Conservation (phyloP, 371 early-diverging fungal species). For the Fennellomyces sp. region DNA sequence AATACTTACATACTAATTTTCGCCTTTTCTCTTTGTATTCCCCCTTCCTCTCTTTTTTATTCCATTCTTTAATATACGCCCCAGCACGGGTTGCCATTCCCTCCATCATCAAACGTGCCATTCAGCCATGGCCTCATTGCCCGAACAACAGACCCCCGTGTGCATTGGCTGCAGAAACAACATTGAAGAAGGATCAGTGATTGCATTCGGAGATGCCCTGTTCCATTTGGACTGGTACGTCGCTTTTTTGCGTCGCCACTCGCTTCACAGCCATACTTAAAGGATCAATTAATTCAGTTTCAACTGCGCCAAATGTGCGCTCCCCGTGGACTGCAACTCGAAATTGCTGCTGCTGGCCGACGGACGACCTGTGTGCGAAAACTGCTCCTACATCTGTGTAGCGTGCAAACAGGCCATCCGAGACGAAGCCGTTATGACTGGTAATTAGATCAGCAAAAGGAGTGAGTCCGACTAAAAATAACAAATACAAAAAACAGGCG, state of each 20-base stretch:
- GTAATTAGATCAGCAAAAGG: conserved; percentile 25
- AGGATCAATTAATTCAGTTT: conserved; percentile 50
- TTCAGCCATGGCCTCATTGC: neutral
- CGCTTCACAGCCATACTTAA: neutral
- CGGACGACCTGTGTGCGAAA: conserved; percentile 81
- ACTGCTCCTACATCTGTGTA: conserved; percentile 84
- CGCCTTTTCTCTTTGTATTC: neutral
- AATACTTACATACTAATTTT: neutral
- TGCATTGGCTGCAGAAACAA: conserved; percentile 72
- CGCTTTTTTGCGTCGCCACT: neutral
- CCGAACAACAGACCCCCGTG: conserved; percentile 22
- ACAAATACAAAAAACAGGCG: conserved; percentile 41
- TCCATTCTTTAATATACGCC: neutral
- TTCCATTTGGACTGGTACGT: conserved; percentile 81
- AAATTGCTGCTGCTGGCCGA: conserved; percentile 78
- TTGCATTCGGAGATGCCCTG: conserved; percentile 80
- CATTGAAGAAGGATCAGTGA: conserved; percentile 82
- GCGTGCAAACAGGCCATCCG: conserved; percentile 78
- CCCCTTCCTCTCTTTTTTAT: neutral
- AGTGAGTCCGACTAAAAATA: neutral
- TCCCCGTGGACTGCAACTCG: conserved; percentile 73
- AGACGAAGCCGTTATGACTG: conserved; percentile 89
- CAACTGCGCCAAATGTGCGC: conserved; percentile 75
- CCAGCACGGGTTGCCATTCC: neutral
- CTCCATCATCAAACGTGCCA: neutral